Percentiles rank a stretch among this genome's conserved stretches.
Conservation (phyloP, 768 basidiomycete genomes). For the Leucogyrophana mollusca region DNA sequence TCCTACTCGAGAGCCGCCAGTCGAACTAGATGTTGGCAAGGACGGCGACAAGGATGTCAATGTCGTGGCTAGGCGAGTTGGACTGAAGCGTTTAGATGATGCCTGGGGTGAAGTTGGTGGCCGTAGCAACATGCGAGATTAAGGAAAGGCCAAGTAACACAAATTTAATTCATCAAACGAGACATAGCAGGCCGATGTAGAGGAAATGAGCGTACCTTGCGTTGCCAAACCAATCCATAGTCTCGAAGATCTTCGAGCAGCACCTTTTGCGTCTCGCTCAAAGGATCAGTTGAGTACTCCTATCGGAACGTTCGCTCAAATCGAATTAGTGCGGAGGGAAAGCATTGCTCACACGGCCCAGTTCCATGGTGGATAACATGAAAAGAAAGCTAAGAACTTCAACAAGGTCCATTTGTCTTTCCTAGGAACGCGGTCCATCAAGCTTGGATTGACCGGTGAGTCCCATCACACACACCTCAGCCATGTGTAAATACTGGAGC, state of each 20-base stretch:
- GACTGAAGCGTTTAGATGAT: conserved; percentile 81
- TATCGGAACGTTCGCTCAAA: conserved; percentile 29
- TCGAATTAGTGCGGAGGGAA: background rate
- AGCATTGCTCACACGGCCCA: conserved; percentile 66
- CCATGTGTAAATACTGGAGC: conserved; percentile 84
- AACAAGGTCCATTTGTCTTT: conserved; percentile 88
- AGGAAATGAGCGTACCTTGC: conserved; percentile 49
- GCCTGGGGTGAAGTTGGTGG: conserved; percentile 39
- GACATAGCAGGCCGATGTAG: too few relatives aligned
- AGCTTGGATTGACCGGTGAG: too few relatives aligned
- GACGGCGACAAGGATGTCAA: conserved; percentile 88
- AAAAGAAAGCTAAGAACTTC: conserved; percentile 93
- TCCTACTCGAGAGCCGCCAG: conserved; percentile 14
- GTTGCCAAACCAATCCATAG: conserved; percentile 92
- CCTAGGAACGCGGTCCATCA: conserved; percentile 45
- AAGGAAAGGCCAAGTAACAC: too few relatives aligned
- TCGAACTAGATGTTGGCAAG: conserved; percentile 53
- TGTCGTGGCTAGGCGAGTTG: conserved; percentile 92
- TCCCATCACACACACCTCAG: conserved; percentile 57
- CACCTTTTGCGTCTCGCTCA: conserved; percentile 77
- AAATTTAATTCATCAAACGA: too few relatives aligned
- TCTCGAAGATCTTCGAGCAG: conserved; percentile 92
- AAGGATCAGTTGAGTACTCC: conserved; percentile 87
- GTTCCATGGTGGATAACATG: conserved; percentile 96
- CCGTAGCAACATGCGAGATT: conserved; percentile 11